A percentile compares a stretch with the other conserved stretches of the same genome.
These are phyloP conservation scores for Phylloporus scabripes DNA, from an alignment of 768 basidiomycete genomes.

Conservation along the genomic window DNA sequence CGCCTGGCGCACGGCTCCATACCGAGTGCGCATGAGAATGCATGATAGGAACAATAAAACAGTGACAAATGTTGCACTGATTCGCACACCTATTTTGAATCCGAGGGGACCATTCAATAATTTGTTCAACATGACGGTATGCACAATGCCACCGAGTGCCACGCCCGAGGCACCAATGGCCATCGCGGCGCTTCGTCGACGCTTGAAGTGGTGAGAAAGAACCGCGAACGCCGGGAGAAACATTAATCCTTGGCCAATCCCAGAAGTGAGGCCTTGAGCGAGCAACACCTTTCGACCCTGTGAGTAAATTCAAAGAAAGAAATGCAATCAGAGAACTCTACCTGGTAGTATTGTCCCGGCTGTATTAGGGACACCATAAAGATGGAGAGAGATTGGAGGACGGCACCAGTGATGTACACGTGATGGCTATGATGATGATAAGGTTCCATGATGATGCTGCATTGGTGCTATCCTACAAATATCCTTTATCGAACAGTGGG, in stretches of 20 bases:
- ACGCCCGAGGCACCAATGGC: slow-evolving; percentile 43
- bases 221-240: slow-evolving; percentile 41
- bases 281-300: slow-evolving; percentile 33
- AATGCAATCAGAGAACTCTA: not conserved
- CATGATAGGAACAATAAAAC: slow-evolving; percentile 36
- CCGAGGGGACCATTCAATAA: slow-evolving; percentile 38
- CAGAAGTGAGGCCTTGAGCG: slow-evolving; percentile 40
- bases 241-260: slow-evolving; percentile 39
- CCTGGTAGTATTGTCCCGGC: slow-evolving; percentile 20
- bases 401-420: slow-evolving; percentile 21
- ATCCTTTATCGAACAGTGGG: slow-evolving; percentile 23
- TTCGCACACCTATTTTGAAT: slow-evolving; percentile 36
- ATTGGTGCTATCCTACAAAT: slow-evolving; percentile 18
- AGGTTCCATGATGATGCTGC: not conserved
- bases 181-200: slow-evolving; percentile 38
- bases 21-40: slow-evolving; percentile 33
- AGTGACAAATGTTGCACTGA: slow-evolving; percentile 37
- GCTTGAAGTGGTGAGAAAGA: slow-evolving; percentile 42
- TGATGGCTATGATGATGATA: slow-evolving; percentile 6
- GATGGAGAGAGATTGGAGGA: slow-evolving; percentile 25
- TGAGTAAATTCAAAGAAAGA: not conserved
- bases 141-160: slow-evolving; percentile 49
- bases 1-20: not conserved
- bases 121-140: slow-evolving; percentile 59
- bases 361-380: slow-evolving; percentile 37